phyloP scores from a whole-genome alignment of 2,329 filamentous ascomycete species.

The Talaromyces marneffei region DNA sequence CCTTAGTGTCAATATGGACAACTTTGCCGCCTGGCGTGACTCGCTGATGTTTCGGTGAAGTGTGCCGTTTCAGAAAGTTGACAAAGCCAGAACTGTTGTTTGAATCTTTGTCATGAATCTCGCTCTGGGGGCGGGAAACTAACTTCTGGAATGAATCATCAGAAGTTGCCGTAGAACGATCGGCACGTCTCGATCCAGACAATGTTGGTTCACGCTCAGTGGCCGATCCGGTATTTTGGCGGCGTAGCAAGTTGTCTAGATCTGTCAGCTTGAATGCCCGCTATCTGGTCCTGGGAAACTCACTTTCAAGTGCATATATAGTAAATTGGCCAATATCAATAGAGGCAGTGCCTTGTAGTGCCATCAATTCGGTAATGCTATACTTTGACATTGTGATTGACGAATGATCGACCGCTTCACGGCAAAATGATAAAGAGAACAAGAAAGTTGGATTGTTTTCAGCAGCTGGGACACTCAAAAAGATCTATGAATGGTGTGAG shows the following conservation, averaged over 20 bases:
- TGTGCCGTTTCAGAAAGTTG: slow-evolving; percentile 42
- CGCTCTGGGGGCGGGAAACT: slow-evolving; percentile 28
- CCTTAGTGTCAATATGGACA: slow-evolving; percentile 39
- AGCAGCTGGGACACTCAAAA: not conserved
- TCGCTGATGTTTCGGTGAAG: slow-evolving; percentile 45
- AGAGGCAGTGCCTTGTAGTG: slow-evolving; percentile 25
- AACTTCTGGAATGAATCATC: slow-evolving; percentile 20
- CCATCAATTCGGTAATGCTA: slow-evolving; percentile 33
- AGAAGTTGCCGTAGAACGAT: slow-evolving; percentile 12
- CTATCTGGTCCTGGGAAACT: slow-evolving; percentile 10
- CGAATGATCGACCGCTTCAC: not conserved
- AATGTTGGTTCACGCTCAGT: slow-evolving; percentile 23
- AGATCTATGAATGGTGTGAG: not conserved
- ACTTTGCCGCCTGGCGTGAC: slow-evolving; percentile 47
- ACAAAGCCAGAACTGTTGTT: slow-evolving; percentile 41
- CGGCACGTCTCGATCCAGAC: not conserved
- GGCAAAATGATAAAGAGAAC: not conserved
- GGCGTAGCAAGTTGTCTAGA: slow-evolving; percentile 23
- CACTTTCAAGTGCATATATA: slow-evolving; percentile 29
- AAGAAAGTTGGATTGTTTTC: not conserved
- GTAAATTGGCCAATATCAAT: slow-evolving; percentile 24
- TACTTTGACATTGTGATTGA: slow-evolving; percentile 27
- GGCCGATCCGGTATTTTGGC: slow-evolving; percentile 18
- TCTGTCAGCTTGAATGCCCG: not conserved
- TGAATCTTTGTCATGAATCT: slow-evolving; percentile 27